Evolutionary conservation across 2,329 filamentous ascomycete species (phyloP), one percentile per base, ranked within the genome.

Genomic region (Zopfia rhizophila): DNA sequence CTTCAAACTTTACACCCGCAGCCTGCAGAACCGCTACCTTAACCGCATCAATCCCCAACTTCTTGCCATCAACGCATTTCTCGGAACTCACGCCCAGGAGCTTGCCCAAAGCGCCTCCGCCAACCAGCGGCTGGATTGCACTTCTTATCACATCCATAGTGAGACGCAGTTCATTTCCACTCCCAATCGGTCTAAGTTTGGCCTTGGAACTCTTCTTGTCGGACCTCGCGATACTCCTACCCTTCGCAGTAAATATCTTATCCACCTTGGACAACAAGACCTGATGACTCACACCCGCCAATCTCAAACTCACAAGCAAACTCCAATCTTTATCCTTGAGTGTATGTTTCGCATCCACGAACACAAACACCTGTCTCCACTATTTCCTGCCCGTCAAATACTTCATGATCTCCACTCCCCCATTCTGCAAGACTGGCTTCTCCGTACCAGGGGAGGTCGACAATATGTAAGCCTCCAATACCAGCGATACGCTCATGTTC

Each of bases 361-460:
- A 76, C 25, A 90, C 69, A 59, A 88, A 90, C 0, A 81, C 82
- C 40, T 84, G 73, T 7, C 82, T 75, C 30, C 88, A 73, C 72
- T 89, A 83, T 60, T 80, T 84, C 51, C 87, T 76, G 30, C 76
- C 75, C 53, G 77, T 74, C 22, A 90, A 66, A 69, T 88, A 89
- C 65, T 88, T 88, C 74, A 88, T 76, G 48, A 88, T 86, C 66
- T 89, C 83, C 17, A 69, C 63, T 0, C 87, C n/a, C 87, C 85
- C 86, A 89, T 57, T 83, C 81, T 7, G 75, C 67, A 23, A 79
- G 71, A 60, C 82, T 84, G 1, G 80, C 85, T 45, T 82, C 78
- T 3, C 87, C 87, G 61, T 90, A 90, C 0, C 87, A 87, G 1
- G 87, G 87, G 81, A 87, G 87, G 66, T 90, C 87, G 14, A 90